These are phyloP conservation scores for Hypsizygus ulmarius DNA, from an alignment of 1,284 basidiomycete species.

Conservation along the genomic window DNA sequence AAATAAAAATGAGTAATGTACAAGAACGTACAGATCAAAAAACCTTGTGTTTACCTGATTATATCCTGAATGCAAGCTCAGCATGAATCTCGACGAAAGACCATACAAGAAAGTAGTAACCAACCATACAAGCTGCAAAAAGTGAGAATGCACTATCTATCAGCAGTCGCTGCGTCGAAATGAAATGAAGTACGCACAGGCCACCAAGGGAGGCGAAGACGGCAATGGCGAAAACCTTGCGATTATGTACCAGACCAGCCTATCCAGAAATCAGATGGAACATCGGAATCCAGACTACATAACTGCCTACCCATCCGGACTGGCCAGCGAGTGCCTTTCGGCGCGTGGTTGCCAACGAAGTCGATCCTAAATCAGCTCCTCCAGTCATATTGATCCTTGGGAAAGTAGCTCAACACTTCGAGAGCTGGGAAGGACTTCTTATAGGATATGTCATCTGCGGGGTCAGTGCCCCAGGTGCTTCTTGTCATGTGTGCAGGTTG, in stretches of 20 bases:
- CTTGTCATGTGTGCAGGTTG: conserved; percentile 13
- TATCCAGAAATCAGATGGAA: conserved; percentile 21
- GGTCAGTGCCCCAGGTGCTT: not conserved
- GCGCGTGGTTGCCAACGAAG: conserved; percentile 40
- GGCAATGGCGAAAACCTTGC: conserved; percentile 58
- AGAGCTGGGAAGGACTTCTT: conserved; percentile 8
- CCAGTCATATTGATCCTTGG: conserved; percentile 40
- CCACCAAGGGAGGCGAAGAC: conserved; percentile 74
- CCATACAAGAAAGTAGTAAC: conserved; percentile 11
- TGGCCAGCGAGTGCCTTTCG: conserved; percentile 57
- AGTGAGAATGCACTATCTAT: not conserved
- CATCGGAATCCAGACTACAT: too few species aligned
- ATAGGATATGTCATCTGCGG: conserved; percentile 9
- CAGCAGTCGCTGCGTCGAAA: conserved; percentile 3
- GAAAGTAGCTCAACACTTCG: not conserved
- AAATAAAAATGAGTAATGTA: not conserved
- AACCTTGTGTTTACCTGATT: conserved; percentile 47
- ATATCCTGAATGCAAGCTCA: conserved; percentile 42
- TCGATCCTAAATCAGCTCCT: conserved; percentile 30
- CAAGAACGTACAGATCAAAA: not conserved
- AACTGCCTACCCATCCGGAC: conserved; percentile 61
- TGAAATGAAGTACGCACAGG: conserved; percentile 42
- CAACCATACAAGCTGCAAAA: conserved; percentile 50
- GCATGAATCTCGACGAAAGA: not conserved
- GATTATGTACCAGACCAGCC: conserved; percentile 63